Base-by-base conservation (phyloP, 768 basidiomycete species). In the Pholiota molesta region DNA sequence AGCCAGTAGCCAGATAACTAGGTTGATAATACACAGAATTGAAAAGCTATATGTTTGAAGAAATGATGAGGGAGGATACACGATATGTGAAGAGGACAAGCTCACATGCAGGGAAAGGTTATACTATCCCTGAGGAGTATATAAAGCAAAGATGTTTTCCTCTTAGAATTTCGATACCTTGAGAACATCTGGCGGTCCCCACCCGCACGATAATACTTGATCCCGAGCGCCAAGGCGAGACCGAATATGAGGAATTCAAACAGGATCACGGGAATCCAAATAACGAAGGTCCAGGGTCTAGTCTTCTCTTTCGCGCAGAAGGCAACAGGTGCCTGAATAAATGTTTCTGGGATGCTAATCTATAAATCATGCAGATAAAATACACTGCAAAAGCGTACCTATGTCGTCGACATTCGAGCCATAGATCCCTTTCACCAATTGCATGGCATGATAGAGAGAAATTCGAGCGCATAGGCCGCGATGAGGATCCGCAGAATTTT, bases 61-160 rank as follows among this genome's bases (percentile, higher is more conserved):
- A 14, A 57, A 9, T 23, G 28, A 0, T 10, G 1, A 35, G 31
- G n/a, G 33, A 33, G 29, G 29, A 3, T 29, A 29, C 29, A 3
- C 6, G 29, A 6, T 29, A 6, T 3, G 7, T 31, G 44, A 33
- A 54, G 5, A 17, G 28, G 10, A 21, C 28, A 16, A 62, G 29
- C 65, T 21, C 52, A 66, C 65, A 66, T 37, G 55, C 63, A 63
- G 10, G 65, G 65, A 47, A 63, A 66, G 9, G 56, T 61, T 31
- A 66, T 66, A 21, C 65, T 66, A 44, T 66, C 65, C 21, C 65
- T 39, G 19, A 66, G 51, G 17, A 66, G 62, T 14, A 66, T 61
- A 40, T 62, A 66, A 11, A 56, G 53, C n/a, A 66, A 23, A 16
- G 65, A 59, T 10, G 52, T 33, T 42, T 40, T 31, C 16, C 35